Evolutionary conservation across 805 yeast genomes (phyloP), one percentile per base, ranked within the genome.

Genomic region (Vanderwaltozyma tropicalis): DNA sequence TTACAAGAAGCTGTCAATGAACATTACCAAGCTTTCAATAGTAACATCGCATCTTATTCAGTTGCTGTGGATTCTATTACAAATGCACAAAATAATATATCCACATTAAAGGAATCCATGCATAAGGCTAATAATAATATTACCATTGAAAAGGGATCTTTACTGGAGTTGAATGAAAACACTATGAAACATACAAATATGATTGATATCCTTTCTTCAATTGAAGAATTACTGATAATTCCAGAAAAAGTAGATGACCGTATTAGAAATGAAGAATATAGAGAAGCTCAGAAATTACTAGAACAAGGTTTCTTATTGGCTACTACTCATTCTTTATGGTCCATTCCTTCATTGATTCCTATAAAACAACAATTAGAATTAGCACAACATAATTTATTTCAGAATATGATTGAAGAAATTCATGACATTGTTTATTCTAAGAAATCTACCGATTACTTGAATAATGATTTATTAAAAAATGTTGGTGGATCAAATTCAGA

Each of bases 21-120:
- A 38, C 82, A 86, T 53, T 80, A 78, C 55, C 88, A 84, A 54
- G 78, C 85, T 1, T 87, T 89, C 62, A 87, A 85, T 55, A 80
- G 77, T 47, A 77, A 86, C 46, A 77, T 89, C 32, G 95, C 95
- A 0, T 79, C 89, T 4, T 89, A 85, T 58, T 80, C 85, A 38
- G 67, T 74, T 31, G 77, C 87, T 2, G 74, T 82, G 3, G 66
- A 71, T 31, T 67, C 78, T 1, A 68, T 88, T 16, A 64, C 74
- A 19, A 72, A 80, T 29, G 77, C 92, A 3, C 89, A 85, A 48
- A 63, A 67, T 8, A 71, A 72, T 16, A 66, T 83, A 2, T 46
- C 58, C 2, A 61, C 56, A 26, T 67, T 81, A 28, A 70, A 70
- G 40, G 61, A 66, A 15, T 66, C 70, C 45, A 61, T 34, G 15